Evolutionary conservation across 2,329 filamentous ascomycete genomes (phyloP).

Genomic region (Penicillium verrucosum): DNA sequence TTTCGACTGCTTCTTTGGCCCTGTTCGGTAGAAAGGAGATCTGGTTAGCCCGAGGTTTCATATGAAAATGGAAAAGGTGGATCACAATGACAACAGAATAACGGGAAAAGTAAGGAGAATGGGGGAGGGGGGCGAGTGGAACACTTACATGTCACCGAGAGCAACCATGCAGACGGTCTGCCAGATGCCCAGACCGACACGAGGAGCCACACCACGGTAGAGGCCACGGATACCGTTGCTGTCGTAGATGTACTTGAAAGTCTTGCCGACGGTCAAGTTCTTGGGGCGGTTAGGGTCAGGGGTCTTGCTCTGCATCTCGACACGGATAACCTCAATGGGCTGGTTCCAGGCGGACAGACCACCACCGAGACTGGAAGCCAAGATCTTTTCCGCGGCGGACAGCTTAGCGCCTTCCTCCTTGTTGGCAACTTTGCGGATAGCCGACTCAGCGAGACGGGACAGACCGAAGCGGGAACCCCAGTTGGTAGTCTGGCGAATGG

Average conservation of each 20-base stretch:
- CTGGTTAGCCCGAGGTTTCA: slow-evolving; percentile 32
- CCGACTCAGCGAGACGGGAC: slow-evolving; percentile 82
- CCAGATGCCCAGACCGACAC: slow-evolving; percentile 95
- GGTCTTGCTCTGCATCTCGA: slow-evolving; percentile 99
- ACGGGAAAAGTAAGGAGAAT: neutral
- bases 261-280: slow-evolving; percentile 95
- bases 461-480: slow-evolving; percentile 97
- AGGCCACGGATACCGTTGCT: slow-evolving; percentile 86
- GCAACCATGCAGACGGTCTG: slow-evolving; percentile 99
- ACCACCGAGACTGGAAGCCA: slow-evolving; percentile 82
- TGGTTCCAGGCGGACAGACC: slow-evolving; percentile 98
- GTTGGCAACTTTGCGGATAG: slow-evolving; percentile 72
- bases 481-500: slow-evolving; percentile 98
- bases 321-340: slow-evolving; percentile 98
- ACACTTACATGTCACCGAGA: slow-evolving; percentile 88
- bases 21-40: slow-evolving; percentile 39
- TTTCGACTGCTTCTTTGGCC: slow-evolving; percentile 64
- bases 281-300: slow-evolving; percentile 96
- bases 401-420: slow-evolving; percentile 82
- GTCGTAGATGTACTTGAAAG: slow-evolving; percentile 79
- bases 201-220: slow-evolving; percentile 91
- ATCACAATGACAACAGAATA: neutral
- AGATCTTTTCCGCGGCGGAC: slow-evolving; percentile 77
- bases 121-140: neutral
- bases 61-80: slow-evolving; percentile 14